Evolutionary conservation across 495 filamentous ascomycete genomes (phyloP), one percentile per base, ranked within the genome.

Genomic region (Cercophora samala): DNA sequence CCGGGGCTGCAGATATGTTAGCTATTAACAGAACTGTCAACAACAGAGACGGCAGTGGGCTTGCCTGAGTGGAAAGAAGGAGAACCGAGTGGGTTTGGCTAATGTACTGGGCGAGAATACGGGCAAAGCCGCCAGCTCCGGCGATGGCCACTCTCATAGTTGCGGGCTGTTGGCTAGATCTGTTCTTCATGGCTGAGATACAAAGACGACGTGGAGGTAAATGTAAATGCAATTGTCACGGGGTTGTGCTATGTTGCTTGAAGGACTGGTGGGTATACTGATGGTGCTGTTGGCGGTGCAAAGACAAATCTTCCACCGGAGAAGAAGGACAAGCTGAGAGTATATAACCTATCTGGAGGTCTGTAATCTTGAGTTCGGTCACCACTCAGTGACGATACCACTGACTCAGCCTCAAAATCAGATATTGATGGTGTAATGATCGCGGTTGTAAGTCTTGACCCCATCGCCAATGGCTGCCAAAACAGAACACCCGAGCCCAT

Each of bases 61-160:
- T 66, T 77, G 91, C 90, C 56, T 74, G 75, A 80, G 85, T 79
- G 24, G 90, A 89, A 19, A 93, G 77, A n/a, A 92, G 80, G 63
- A 93, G 78, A 25, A 91, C 81, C 29, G 88, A 83, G 76, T 93
- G 87, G 32, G 83, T 88, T 58, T 85, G 77, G 42, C 84, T 78
- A 63, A 92, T 75, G 68, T 84, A 83, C 58, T 83, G 78, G 32
- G 86, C 87, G 59, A 93, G 85, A 59, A 86, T 78, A 68, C 82
- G 85, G 64, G 89, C 89, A 59, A 93, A 79, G 65, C 88, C 88
- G 70, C 88, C 87, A 60, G 85, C 88, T 25, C 90, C 90, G 62
- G 89, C 90, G 67, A 93, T 86, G 64, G 88, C 90, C 73, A 93
- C 85, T 77, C 87, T 84, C 85, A 91, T 91, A 80, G 84, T 87